A percentile compares a stretch with the other conserved stretches of the same genome.
These are phyloP conservation scores for Mycogone perniciosa DNA, from an alignment of 2,329 filamentous ascomycete genomes.

Conservation along the genomic window DNA sequence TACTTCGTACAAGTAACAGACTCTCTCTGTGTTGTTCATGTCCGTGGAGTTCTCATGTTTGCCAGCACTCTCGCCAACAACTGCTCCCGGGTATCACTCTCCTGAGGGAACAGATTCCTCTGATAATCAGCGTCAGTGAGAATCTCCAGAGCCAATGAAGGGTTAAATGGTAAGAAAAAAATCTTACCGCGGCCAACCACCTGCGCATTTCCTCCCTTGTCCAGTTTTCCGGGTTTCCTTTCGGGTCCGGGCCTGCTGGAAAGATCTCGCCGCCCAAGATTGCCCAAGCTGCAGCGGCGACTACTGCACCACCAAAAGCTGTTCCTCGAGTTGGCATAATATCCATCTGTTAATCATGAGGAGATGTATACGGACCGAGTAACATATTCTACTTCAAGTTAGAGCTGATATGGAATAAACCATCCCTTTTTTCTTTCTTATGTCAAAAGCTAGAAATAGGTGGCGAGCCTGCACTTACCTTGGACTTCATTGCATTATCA, in stretches of 20 bases:
- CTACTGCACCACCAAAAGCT: slow-evolving; percentile 78
- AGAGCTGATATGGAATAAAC: neutral
- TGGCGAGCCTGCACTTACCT: slow-evolving; percentile 39
- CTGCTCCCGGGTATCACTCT: slow-evolving; percentile 38
- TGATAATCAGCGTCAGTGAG: slow-evolving; percentile 18
- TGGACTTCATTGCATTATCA: slow-evolving; percentile 63
- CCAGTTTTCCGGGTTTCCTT: slow-evolving; percentile 65
- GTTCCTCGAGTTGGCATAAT: neutral
- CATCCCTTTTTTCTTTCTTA: no score
- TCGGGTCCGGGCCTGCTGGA: slow-evolving; percentile 68
- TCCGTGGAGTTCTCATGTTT: slow-evolving; percentile 40
- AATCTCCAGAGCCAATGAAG: neutral
- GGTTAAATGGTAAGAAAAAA: no score
- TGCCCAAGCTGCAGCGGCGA: slow-evolving; percentile 72
- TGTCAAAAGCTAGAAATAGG: neutral
- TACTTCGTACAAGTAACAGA: neutral
- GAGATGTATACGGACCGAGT: slow-evolving; percentile 46
- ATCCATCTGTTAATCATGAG: no score
- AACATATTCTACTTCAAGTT: slow-evolving; percentile 54
- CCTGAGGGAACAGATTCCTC: slow-evolving; percentile 42
- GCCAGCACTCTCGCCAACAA: slow-evolving; percentile 40
- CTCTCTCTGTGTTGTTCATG: slow-evolving; percentile 10
- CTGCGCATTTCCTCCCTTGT: slow-evolving; percentile 69
- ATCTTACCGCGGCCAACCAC: slow-evolving; percentile 74
- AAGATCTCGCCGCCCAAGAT: slow-evolving; percentile 87